phyloP scores from a whole-genome alignment of 1,284 basidiomycete genomes.

The Clitocybe nebularis region DNA sequence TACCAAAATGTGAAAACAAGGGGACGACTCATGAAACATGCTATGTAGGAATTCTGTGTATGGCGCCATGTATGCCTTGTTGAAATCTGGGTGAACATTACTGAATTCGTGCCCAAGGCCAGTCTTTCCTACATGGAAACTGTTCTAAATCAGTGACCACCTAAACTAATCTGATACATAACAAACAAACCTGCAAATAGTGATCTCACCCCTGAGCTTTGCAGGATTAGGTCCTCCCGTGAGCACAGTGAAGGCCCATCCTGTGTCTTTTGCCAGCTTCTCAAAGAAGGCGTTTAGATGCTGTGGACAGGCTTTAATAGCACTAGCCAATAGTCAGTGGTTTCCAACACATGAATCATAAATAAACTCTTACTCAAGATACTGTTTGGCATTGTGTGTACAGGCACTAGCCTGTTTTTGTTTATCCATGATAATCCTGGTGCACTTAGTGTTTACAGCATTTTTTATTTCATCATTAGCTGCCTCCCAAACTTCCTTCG shows the following conservation, averaged over 20 bases:
- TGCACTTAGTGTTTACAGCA: background rate
- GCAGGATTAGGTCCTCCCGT: conserved; percentile 3
- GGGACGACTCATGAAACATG: conserved; percentile 5
- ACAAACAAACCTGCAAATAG: background rate
- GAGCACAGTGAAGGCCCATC: background rate
- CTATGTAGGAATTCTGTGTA: background rate
- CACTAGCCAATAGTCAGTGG: background rate
- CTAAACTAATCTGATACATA: no score
- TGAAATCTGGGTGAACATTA: background rate
- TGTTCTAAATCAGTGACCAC: background rate
- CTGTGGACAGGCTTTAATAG: background rate
- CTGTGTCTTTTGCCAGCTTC: background rate
- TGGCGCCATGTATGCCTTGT: conserved; percentile 2
- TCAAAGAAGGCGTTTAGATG: background rate
- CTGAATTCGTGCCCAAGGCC: background rate
- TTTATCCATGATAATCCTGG: background rate
- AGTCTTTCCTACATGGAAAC: conserved; percentile 7
- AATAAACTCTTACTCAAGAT: background rate
- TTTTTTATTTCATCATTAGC: background rate
- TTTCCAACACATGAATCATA: background rate
- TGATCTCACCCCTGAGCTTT: background rate
- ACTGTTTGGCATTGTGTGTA: background rate
- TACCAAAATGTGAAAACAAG: background rate
- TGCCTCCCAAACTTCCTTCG: conserved; percentile 1
- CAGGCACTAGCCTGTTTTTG: background rate